Percentiles rank a stretch among this genome's conserved stretches.
Evolutionary conservation across 805 yeast species (phyloP).

Genomic region (Metschnikowia drakensbergensis): DNA sequence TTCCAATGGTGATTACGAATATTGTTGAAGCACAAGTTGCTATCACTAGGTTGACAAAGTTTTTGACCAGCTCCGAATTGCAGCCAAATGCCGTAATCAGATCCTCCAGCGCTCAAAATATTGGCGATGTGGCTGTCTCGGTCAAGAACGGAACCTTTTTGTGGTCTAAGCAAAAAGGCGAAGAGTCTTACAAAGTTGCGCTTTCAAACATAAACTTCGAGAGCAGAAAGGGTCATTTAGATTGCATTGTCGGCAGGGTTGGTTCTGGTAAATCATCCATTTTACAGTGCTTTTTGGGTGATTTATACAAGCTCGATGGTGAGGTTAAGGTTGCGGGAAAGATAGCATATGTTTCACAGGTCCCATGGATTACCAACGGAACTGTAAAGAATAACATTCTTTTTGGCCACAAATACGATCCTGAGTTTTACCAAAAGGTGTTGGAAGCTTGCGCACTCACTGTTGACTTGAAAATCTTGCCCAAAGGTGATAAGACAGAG

Average conservation of each 20-base stretch:
- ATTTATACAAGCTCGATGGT: conserved; percentile 73
- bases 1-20: conserved; percentile 86
- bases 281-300: conserved; percentile 77
- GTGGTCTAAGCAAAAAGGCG: conserved; percentile 69
- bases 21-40: conserved; percentile 89
- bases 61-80: conserved; percentile 71
- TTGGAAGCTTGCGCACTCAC: conserved; percentile 83
- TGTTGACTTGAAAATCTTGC: conserved; percentile 72
- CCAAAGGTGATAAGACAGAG: conserved; percentile 86
- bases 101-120: conserved; percentile 43
- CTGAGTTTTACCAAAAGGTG: conserved; percentile 74
- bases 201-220: conserved; percentile 56
- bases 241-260: conserved; percentile 85
- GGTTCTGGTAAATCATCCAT: conserved; percentile 89
- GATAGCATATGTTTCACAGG: conserved; percentile 86
- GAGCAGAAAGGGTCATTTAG: conserved; percentile 71
- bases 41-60: conserved; percentile 65
- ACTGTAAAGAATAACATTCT: conserved; percentile 85
- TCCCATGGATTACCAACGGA: conserved; percentile 97
- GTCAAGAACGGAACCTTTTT: conserved; percentile 67
- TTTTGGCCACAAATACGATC: conserved; percentile 83
- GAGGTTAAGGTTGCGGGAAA: conserved; percentile 67
- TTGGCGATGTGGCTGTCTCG: conserved; percentile 66
- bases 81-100: conserved; percentile 73
- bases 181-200: conserved; percentile 57